phyloP scores from a whole-genome alignment of 805 yeast genomes.

The Pichia ethanolica region DNA sequence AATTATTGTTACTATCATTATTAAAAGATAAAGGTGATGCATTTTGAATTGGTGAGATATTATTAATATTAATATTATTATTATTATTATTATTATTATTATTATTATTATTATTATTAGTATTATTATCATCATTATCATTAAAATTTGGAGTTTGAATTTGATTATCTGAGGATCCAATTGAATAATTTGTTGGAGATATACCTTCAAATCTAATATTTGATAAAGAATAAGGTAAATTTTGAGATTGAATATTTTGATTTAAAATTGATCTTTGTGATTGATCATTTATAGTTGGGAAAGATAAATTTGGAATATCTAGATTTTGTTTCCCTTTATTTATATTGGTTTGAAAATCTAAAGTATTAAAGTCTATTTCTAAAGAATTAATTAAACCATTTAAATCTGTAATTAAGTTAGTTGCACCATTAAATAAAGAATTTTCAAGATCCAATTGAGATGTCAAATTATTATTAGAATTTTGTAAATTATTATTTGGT shows the following conservation, averaged over 20 bases:
- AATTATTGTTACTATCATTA: too few relatives aligned
- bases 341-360: conserved; percentile 4
- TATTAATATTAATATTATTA: too few relatives aligned
- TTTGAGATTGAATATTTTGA: background rate
- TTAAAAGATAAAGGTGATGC: too few relatives aligned
- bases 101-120: too few relatives aligned
- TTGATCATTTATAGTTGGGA: background rate
- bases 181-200: conserved; percentile 20
- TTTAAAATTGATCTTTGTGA: background rate
- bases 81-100: too few relatives aligned
- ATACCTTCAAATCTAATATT: conserved; percentile 12
- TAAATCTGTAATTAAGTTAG: conserved; percentile 29
- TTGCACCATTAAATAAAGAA: conserved; percentile 28
- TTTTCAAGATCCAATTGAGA: conserved; percentile 22
- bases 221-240: conserved; percentile 1
- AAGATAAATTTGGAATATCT: background rate
- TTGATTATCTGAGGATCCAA: conserved; percentile 10
- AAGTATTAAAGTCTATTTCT: conserved; percentile 18
- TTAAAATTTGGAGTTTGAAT: background rate
- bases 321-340: background rate
- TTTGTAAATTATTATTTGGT: background rate
- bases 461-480: background rate
- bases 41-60: too few relatives aligned
- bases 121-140: background rate
- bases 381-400: conserved; percentile 28